phyloP scores from a whole-genome alignment of 2,329 filamentous ascomycete genomes.

The Aphanocladium album region DNA sequence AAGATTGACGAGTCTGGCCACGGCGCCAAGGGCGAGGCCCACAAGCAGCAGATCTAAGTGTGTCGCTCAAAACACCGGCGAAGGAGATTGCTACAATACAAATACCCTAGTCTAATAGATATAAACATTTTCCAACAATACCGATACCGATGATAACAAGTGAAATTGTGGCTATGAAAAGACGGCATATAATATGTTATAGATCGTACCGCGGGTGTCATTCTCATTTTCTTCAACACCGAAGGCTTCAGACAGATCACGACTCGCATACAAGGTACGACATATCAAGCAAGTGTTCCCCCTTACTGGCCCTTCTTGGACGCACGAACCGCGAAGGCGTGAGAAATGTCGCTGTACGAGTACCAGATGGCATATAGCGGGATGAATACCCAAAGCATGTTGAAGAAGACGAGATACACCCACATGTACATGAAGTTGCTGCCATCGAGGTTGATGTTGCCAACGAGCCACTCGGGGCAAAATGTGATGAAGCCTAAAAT shows the following conservation, averaged over 20 bases:
- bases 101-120: conserved; percentile 10
- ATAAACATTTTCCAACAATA: not conserved
- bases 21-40: conserved; percentile 33
- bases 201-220: too few relatives aligned
- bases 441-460: conserved; percentile 56
- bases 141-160: not conserved
- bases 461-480: conserved; percentile 62
- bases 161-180: not conserved
- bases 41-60: conserved; percentile 37
- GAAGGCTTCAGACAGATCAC: too few relatives aligned
- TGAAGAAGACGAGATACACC: conserved; percentile 66
- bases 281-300: too few relatives aligned
- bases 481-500: conserved; percentile 62
- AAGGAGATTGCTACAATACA: conserved; percentile 4
- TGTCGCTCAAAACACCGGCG: not conserved
- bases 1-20: conserved; percentile 40
- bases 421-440: conserved; percentile 65
- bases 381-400: conserved; percentile 61
- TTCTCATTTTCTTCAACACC: too few relatives aligned
- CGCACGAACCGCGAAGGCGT: conserved; percentile 39
- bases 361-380: conserved; percentile 56
- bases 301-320: conserved; percentile 27
- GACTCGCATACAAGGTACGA: too few relatives aligned
- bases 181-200: too few relatives aligned
- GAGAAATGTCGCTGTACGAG: conserved; percentile 48